Conservation (phyloP, 108 stramenopile species). For the Cyclotella cryptica region DNA sequence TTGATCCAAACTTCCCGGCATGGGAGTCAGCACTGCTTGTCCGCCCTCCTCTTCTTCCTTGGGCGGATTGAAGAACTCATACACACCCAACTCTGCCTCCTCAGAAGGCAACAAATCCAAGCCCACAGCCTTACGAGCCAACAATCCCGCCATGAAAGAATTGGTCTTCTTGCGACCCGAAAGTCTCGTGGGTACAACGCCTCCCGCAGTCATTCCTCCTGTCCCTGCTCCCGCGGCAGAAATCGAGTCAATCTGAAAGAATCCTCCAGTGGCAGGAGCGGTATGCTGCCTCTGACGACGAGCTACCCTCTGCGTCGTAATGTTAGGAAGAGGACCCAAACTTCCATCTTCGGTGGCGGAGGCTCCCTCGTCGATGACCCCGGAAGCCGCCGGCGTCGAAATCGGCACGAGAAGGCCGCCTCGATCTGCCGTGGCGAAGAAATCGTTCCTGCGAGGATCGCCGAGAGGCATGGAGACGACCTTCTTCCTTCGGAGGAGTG, state of each 20-base stretch:
- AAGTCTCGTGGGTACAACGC: neutral
- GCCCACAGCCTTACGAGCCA: slow-evolving; percentile 53
- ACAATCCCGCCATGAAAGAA: slow-evolving; percentile 42
- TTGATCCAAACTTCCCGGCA: slow-evolving; percentile 23
- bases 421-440: slow-evolving; percentile 12
- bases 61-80: slow-evolving; percentile 22
- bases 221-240: too few species aligned
- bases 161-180: slow-evolving; percentile 33
- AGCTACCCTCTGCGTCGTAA: neutral
- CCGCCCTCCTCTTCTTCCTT: slow-evolving; percentile 11
- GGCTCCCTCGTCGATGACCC: neutral
- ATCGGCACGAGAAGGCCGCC: neutral
- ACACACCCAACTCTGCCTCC: slow-evolving; percentile 36
- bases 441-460: slow-evolving; percentile 16
- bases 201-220: neutral
- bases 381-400: neutral
- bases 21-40: neutral
- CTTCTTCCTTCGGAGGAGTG: slow-evolving; percentile 60
- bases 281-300: slow-evolving; percentile 25
- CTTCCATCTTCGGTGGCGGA: slow-evolving; percentile 16
- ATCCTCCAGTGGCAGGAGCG: slow-evolving; percentile 20
- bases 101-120: slow-evolving; percentile 60
- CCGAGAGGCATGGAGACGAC: slow-evolving; percentile 61
- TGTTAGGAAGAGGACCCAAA: neutral
- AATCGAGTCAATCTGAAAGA: slow-evolving; percentile 4